Percentiles rank a stretch among this genome's conserved stretches.
These are phyloP conservation scores for Leccinum fuscescens DNA, from an alignment of 1,284 basidiomycete genomes.

Conservation along the genomic window DNA sequence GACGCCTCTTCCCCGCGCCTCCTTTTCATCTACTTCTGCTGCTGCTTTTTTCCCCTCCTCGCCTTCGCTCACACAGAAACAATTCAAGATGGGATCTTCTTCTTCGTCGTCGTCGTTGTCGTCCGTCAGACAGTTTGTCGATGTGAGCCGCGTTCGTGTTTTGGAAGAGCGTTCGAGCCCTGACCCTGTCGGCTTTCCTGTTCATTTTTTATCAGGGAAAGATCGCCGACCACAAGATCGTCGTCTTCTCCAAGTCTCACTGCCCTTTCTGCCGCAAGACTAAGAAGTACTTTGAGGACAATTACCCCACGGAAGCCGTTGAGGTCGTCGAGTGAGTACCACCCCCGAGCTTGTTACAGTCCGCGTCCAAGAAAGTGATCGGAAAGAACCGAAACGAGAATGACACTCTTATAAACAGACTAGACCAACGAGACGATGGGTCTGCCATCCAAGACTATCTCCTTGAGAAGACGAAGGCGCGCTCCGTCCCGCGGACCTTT, in stretches of 20 bases:
- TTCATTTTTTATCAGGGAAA: slow-evolving; percentile 38
- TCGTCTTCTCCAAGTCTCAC: slow-evolving; percentile 69
- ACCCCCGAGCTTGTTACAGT: neutral
- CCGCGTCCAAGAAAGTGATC: neutral
- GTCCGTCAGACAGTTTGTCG: slow-evolving; percentile 41
- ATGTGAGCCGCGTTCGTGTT: slow-evolving; percentile 29
- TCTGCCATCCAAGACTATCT: slow-evolving; percentile 26
- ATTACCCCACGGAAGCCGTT: slow-evolving; percentile 49
- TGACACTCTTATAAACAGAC: slow-evolving; percentile 4
- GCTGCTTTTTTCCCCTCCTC: neutral
- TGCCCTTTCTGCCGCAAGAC: slow-evolving; percentile 63
- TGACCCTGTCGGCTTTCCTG: neutral
- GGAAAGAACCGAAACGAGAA: neutral
- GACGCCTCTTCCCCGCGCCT: neutral
- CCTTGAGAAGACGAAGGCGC: slow-evolving; percentile 17
- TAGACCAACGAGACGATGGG: slow-evolving; percentile 21
- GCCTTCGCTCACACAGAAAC: slow-evolving; percentile 9
- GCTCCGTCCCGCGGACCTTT: slow-evolving; percentile 30
- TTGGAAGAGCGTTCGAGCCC: neutral
- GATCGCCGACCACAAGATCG: slow-evolving; percentile 57
- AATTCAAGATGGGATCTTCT: slow-evolving; percentile 11
- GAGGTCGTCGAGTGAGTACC: slow-evolving; percentile 58
- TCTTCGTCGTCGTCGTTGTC: slow-evolving; percentile 15
- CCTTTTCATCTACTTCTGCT: slow-evolving; percentile 1
- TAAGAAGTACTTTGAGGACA: slow-evolving; percentile 51